Percentiles rank a stretch among this genome's conserved stretches.
Evolutionary conservation across 2,329 filamentous ascomycete species (phyloP).

Genomic region (Claviceps pazoutovae): DNA sequence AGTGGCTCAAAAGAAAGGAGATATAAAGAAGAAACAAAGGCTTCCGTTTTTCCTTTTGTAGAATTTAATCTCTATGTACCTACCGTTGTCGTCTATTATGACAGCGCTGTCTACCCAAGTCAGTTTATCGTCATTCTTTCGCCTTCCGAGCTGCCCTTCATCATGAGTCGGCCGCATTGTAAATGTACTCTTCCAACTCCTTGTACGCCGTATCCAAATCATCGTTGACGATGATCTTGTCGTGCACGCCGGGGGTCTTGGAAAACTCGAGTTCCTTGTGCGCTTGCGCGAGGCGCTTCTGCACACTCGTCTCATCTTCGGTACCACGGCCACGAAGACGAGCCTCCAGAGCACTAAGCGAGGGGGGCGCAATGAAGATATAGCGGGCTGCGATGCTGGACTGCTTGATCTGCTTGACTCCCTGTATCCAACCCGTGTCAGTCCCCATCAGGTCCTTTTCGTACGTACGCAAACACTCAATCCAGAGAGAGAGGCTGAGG

Average conservation of each 20-base stretch:
- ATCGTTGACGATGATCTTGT: slow-evolving; percentile 26
- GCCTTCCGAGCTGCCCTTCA: not conserved
- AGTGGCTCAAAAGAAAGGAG: not conserved
- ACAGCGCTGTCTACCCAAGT: not conserved
- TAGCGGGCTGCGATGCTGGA: slow-evolving; percentile 63
- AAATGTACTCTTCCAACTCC: slow-evolving; percentile 38
- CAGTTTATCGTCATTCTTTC: not conserved
- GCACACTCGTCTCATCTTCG: slow-evolving; percentile 60
- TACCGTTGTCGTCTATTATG: not conserved
- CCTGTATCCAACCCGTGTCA: slow-evolving; percentile 19
- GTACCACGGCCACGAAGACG: slow-evolving; percentile 62
- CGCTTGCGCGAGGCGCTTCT: slow-evolving; percentile 57
- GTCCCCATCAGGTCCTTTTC: too few relatives aligned
- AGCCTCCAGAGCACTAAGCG: slow-evolving; percentile 57
- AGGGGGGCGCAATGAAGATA: slow-evolving; percentile 74
- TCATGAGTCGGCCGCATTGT: slow-evolving; percentile 16
- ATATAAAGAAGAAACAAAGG: not conserved
- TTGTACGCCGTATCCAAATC: slow-evolving; percentile 37
- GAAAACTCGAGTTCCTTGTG: slow-evolving; percentile 61
- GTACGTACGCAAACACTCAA: too few relatives aligned
- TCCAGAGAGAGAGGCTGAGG: too few relatives aligned
- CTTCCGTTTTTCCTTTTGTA: too few relatives aligned
- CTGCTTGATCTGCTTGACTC: slow-evolving; percentile 83
- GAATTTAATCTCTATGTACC: not conserved
- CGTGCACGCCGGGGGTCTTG: slow-evolving; percentile 43